Evolutionary conservation across 495 filamentous ascomycete genomes (phyloP), one percentile per base, ranked within the genome.

Genomic region (Chaetomidium leptoderma): DNA sequence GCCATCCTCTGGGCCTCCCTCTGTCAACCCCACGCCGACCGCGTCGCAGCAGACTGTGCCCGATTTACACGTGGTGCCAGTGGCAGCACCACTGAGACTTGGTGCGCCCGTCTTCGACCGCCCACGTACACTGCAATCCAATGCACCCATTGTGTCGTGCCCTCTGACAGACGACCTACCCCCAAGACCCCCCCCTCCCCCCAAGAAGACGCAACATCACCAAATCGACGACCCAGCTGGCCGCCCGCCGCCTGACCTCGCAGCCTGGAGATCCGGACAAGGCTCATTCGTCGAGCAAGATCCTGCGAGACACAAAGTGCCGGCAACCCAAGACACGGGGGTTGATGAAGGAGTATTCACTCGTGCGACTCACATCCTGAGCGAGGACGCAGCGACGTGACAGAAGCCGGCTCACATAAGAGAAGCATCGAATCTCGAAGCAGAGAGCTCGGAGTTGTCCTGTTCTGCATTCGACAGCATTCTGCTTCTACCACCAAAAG

Each of bases 51-150:
- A 36, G 48, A 59, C 54, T 54, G 59, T 63, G 63, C 66, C 64
- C 65, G 60, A 70, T 63, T n/a, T 66, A 71, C 69, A 71, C 69
- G 69, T 71, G 69, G 69, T 71, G 61, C 69, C 69, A 71, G 68
- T 71, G 59, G 47, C 64, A 30, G 67, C 50, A 60, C 51, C 29
- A 61, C 53, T 13, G 48, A 50, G 19, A 53, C 45, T 49, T 63
- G 32, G 53, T 58, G 56, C 56, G 57, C 45, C 55, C 26, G 55
- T 40, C 55, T 32, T 58, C 58, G 45, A 62, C 48, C 32, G 49
- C 53, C 59, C 64, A 67, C 59, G 58, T 58, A 46, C n/a, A n/a
- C 45, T 39, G 55, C 30, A 55, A 30, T 37, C 40, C 53, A 26
- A 30, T 42, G 36, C 43, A 30, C 33, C 48, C 32, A 32, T 9